Percentiles rank a stretch among this genome's conserved stretches.
Evolutionary conservation across 805 yeast species (phyloP).

Genomic region (Monosporozyma servazzii): DNA sequence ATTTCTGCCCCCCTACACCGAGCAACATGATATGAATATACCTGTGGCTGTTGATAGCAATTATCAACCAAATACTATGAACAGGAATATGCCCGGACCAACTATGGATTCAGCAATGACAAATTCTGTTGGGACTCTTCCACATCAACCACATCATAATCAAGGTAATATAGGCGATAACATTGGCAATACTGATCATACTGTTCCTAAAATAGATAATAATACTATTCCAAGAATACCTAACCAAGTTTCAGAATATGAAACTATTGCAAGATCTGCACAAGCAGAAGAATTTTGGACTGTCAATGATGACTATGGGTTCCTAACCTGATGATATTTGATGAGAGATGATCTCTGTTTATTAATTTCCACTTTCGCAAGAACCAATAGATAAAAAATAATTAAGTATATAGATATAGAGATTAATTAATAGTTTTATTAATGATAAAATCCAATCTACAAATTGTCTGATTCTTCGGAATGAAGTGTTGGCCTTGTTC

Average conservation of each 20-base stretch:
- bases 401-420: neutral
- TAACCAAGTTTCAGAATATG: neutral
- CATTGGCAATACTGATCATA: neutral
- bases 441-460: neutral
- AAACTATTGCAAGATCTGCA: slow-evolving; percentile 7
- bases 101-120: neutral
- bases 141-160: neutral
- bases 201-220: neutral
- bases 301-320: slow-evolving; percentile 41
- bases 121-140: neutral
- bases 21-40: neutral
- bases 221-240: neutral
- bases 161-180: neutral
- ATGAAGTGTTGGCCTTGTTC: neutral
- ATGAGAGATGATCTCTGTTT: neutral
- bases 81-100: neutral
- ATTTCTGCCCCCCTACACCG: neutral
- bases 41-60: neutral
- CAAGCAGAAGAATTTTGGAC: slow-evolving; percentile 42
- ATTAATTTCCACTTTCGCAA: neutral
- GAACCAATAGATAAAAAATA: neutral
- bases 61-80: neutral
- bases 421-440: neutral
- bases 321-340: slow-evolving; percentile 28
- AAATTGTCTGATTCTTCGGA: neutral